These are phyloP conservation scores for Triticum dicoccoides DNA, from an alignment of 176 grass and related monocot genomes.

Conservation along the genomic window DNA sequence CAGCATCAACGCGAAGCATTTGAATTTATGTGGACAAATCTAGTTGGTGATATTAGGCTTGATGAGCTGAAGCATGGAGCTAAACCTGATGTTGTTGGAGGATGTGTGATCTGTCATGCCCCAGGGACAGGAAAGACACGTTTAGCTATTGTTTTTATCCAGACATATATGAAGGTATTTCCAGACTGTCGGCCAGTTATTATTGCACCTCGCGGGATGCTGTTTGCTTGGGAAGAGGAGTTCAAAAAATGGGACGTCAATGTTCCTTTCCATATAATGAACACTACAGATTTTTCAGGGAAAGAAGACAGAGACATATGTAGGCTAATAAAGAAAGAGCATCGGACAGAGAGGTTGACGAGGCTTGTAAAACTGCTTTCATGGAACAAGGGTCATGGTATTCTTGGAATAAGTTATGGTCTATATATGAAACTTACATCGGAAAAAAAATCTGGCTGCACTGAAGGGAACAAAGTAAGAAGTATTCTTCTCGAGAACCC, in stretches of 20 bases:
- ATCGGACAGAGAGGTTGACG: constrained; percentile 46
- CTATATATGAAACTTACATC: constrained; percentile 69
- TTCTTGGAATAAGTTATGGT: constrained; percentile 89
- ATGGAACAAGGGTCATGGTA: constrained; percentile 72
- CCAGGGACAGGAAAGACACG: constrained; percentile 94
- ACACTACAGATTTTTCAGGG: constrained; percentile 63
- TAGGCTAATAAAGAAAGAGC: constrained; percentile 55
- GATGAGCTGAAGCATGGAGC: constrained; percentile 58
- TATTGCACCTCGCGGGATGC: constrained; percentile 81
- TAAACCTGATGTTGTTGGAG: constrained; percentile 71
- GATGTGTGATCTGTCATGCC: constrained; percentile 92
- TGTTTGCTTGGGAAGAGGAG: constrained; percentile 91
- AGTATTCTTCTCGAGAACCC: constrained; percentile 79
- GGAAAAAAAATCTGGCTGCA: constrained; percentile 38
- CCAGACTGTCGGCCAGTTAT: constrained; percentile 81
- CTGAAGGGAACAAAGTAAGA: constrained; percentile 57
- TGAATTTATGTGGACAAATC: constrained; percentile 96
- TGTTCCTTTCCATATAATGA: constrained; percentile 88
- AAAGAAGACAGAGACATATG: constrained; percentile 70
- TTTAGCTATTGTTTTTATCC: constrained; percentile 83
- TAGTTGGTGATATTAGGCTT: constrained; percentile 69
- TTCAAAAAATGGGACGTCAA: constrained; percentile 82
- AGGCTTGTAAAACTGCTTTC: constrained; percentile 75
- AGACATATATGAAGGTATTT: constrained; percentile 85
- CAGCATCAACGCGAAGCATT: constrained; percentile 81